Evolutionary conservation across 371 early-diverging fungal genomes (phyloP), one percentile per base, ranked within the genome.

Genomic region (Lichtheimia corymbifera): DNA sequence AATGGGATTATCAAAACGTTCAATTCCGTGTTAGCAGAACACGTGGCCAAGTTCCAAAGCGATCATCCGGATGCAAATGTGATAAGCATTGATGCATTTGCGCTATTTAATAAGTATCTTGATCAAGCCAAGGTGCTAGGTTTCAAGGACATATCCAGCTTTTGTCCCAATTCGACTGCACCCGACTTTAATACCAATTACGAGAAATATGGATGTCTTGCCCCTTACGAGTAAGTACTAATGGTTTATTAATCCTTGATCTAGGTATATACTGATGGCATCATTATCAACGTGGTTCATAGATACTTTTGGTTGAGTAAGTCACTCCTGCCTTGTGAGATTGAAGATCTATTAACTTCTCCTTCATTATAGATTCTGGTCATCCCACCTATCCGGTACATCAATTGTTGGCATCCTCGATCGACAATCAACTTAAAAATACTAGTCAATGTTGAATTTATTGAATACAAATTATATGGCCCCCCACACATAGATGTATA

Each of bases 381-480:
- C 64, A 59, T 59, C 50, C 59, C 4, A 64, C 59, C 6, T 64
- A 64, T 50, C 64, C 64, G 3, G 64, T 64, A 25, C 64, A 64
- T 40, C 42, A 59, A 20, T 30, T 64, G 22, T 13, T 64, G 25
- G 59, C 64, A 24, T 14, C 27, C 1, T 47, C 28, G 9, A 53
- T 53, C 15, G 45, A 51, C 40, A 7, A 53, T 44, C 17, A 53
- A 18, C 43, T 53, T n/a, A 20, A 57, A 28, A 35, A 44, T 14
- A 17, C 1, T 5, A 45, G 58, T 35, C 58, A 30, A 20, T 47
- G 45, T 17, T 57, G 13, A 57, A 25, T 12, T 56, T 56, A 25
- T 40, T 15, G 11, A 35, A 35, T 41, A 41, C 17, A 40, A 40
- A 35, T 54, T 22, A 20, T 28, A 35, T 17, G 0, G 0, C 4